phyloP scores from a whole-genome alignment of 768 basidiomycete species.

The Daedaleopsis sinensis region DNA sequence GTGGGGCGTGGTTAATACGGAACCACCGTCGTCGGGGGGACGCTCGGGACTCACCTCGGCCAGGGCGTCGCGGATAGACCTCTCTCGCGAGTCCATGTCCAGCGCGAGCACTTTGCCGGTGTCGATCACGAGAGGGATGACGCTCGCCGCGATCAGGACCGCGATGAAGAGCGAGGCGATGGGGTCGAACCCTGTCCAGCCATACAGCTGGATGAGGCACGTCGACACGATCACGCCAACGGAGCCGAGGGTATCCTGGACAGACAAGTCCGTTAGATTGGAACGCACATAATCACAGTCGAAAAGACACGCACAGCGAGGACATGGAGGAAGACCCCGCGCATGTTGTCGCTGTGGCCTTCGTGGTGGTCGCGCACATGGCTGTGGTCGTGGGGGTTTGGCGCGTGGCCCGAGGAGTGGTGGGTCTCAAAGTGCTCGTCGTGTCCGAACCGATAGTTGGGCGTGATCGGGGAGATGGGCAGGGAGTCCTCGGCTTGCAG shows the following conservation, averaged over 20 bases:
- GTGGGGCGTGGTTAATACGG: neutral
- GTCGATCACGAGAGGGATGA: constrained; percentile 93
- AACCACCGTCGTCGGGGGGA: neutral
- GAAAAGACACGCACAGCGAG: constrained; percentile 72
- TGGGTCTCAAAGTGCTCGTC: constrained; percentile 54
- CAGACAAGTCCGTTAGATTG: neutral
- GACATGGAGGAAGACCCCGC: constrained; percentile 97
- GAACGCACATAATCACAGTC: neutral
- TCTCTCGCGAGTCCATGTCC: constrained; percentile 72
- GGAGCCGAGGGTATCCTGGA: constrained; percentile 90
- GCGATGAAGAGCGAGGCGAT: constrained; percentile 98
- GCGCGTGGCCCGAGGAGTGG: constrained; percentile 41
- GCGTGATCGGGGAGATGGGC: constrained; percentile 60
- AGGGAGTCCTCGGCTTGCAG: constrained; percentile 12
- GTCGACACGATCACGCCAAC: constrained; percentile 99
- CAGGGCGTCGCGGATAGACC: constrained; percentile 58
- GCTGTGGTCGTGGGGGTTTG: constrained; percentile 53
- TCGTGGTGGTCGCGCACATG: constrained; percentile 60
- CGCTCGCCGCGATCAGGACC: constrained; percentile 91
- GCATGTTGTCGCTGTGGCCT: constrained; percentile 98
- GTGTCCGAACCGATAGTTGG: constrained; percentile 58
- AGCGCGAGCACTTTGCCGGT: constrained; percentile 86
- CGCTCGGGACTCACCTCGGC: constrained; percentile 52
- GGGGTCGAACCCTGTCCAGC: constrained; percentile 99
- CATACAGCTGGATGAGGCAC: constrained; percentile 91